Evolutionary conservation across 1,284 basidiomycete species (phyloP).

Genomic region (Cutaneotrichosporon curvatum): DNA sequence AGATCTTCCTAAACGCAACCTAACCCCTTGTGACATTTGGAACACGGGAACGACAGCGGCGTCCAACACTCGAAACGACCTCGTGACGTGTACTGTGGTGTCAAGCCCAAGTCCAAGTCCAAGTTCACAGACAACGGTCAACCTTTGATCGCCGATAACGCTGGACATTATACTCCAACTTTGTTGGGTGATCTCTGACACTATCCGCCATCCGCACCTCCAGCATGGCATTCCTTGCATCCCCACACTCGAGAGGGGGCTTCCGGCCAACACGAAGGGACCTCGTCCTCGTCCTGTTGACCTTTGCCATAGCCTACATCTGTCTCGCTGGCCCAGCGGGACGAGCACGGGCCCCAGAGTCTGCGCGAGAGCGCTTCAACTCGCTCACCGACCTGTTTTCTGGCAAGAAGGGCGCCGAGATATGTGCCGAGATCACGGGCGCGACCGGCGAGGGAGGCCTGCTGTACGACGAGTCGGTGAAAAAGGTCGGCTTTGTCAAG

Average conservation of each 20-base stretch:
- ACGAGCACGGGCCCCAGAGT: neutral
- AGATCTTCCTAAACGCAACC: too few relatives aligned
- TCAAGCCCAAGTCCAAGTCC: too few relatives aligned
- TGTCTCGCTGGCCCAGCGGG: conserved; percentile 18
- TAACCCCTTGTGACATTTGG: too few relatives aligned
- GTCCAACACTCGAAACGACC: too few relatives aligned
- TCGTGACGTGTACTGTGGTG: too few relatives aligned
- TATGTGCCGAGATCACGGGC: neutral
- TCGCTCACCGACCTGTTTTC: neutral
- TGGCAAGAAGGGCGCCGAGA: neutral
- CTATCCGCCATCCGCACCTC: neutral
- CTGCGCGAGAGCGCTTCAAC: neutral
- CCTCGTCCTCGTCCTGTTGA: conserved; percentile 35
- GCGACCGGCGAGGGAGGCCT: neutral
- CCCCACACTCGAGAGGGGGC: neutral
- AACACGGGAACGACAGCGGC: too few relatives aligned
- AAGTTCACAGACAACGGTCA: too few relatives aligned
- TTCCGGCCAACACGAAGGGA: conserved; percentile 40
- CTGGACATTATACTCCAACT: too few relatives aligned
- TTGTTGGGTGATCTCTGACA: too few relatives aligned
- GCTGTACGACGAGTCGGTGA: conserved; percentile 7
- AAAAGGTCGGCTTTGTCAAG: conserved; percentile 11
- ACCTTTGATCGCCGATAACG: too few relatives aligned
- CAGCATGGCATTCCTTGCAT: neutral
- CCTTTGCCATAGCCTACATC: conserved; percentile 37